Conservation (phyloP, 345 rosid species). For the Rubroshorea leprosula region DNA sequence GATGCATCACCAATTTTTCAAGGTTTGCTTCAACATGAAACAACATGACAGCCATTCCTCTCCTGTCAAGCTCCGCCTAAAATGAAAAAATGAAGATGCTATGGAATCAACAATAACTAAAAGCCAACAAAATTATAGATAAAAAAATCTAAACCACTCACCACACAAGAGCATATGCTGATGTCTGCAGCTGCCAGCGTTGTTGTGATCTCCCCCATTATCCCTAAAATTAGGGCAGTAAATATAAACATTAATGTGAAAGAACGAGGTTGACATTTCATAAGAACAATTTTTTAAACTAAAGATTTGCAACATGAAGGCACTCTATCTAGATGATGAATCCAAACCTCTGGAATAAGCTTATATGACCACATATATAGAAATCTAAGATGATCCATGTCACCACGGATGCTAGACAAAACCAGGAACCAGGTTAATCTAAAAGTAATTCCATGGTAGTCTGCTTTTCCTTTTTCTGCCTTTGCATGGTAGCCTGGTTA, state of each 20-base stretch:
- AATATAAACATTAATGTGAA: not conserved
- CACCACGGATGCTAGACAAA: too few species aligned
- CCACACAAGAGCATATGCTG: constrained; percentile 82
- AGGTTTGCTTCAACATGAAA: constrained; percentile 76
- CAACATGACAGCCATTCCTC: constrained; percentile 87
- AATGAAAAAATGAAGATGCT: constrained; percentile 11
- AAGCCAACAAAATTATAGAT: not conserved
- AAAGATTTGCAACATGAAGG: not conserved
- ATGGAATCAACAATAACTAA: constrained; percentile 5
- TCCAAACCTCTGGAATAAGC: not conserved
- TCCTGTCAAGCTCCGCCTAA: constrained; percentile 84
- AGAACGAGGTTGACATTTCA: not conserved
- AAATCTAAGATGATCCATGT: too few species aligned
- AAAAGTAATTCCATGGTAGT: too few species aligned
- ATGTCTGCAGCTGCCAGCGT: constrained; percentile 65
- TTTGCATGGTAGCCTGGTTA: too few species aligned
- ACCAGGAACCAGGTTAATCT: too few species aligned
- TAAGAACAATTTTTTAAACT: not conserved
- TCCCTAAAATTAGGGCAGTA: constrained; percentile 40
- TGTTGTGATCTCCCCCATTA: constrained; percentile 84
- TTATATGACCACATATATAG: not conserved
- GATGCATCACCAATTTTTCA: constrained; percentile 59
- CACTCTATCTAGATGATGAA: not conserved
- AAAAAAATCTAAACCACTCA: constrained; percentile 34
- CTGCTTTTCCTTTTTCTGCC: too few species aligned